A percentile compares a stretch with the other conserved stretches of the same genome.
phyloP scores from a whole-genome alignment of 176 grass and related monocot genomes.

The Carex littledalei region DNA sequence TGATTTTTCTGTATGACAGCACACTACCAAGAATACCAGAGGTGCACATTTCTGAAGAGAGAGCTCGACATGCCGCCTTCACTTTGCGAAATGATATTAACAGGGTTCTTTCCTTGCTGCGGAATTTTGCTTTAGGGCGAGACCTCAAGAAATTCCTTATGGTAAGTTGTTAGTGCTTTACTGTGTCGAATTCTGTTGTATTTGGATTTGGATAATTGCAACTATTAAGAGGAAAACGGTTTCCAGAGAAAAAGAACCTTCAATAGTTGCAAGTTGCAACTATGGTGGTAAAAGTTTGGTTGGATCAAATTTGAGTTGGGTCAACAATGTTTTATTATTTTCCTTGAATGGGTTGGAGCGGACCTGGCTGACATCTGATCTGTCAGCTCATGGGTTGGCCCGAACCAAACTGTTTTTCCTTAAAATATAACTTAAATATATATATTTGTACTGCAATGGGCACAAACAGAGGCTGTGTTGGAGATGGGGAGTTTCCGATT shows the following conservation, averaged over 20 bases:
- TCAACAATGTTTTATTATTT: neutral
- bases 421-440: neutral
- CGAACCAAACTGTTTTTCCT: neutral
- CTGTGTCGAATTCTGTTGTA: neutral
- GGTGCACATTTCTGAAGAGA: constrained; percentile 71
- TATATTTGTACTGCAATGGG: neutral
- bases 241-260: neutral
- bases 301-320: neutral
- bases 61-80: constrained; percentile 34
- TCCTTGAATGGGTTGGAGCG: neutral
- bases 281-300: neutral
- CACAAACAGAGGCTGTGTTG: neutral
- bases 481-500: neutral
- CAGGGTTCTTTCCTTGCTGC: constrained; percentile 32
- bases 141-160: constrained; percentile 64
- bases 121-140: constrained; percentile 51
- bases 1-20: constrained; percentile 32
- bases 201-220: neutral
- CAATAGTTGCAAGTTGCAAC: neutral
- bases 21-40: constrained; percentile 48
- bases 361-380: neutral
- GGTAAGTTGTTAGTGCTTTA: constrained; percentile 21
- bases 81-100: constrained; percentile 56
- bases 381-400: neutral
- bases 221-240: neutral